These are phyloP conservation scores for Atalantia buxifolia DNA, from an alignment of 345 rosid genomes.

Conservation along the genomic window DNA sequence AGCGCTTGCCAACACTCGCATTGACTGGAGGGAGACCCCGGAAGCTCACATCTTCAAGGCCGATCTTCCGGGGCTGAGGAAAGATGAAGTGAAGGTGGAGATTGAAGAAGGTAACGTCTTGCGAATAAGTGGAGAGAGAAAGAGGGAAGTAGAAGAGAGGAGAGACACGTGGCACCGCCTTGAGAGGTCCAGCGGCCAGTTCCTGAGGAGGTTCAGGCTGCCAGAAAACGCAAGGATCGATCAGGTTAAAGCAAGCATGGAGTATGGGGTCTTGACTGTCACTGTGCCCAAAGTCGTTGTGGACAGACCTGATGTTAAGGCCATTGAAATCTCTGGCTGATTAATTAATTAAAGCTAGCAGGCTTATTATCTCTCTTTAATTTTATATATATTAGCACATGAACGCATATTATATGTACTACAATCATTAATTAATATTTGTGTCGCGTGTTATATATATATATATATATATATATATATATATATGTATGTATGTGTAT, in stretches of 20 bases:
- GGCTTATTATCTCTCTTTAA: background rate
- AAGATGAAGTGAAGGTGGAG: conserved; percentile 41
- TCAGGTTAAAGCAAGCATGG: conserved; percentile 35
- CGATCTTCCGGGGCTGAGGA: conserved; percentile 38
- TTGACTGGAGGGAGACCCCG: conserved; percentile 43
- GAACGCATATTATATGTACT: too few species aligned
- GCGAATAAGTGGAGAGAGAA: conserved; percentile 37
- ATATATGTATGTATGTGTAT: too few species aligned
- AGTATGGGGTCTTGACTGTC: conserved; percentile 38
- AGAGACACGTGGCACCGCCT: conserved; percentile 36
- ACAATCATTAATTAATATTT: too few species aligned
- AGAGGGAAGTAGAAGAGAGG: conserved; percentile 33
- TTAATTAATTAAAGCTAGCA: background rate
- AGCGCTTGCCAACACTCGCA: conserved; percentile 15
- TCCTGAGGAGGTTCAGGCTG: conserved; percentile 41
- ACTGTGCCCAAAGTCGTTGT: conserved; percentile 27
- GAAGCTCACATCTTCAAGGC: conserved; percentile 43
- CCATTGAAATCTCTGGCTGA: conserved; percentile 25
- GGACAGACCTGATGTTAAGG: conserved; percentile 23
- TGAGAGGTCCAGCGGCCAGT: conserved; percentile 32
- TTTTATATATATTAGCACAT: too few species aligned
- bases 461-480: too few species aligned
- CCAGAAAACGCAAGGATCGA: conserved; percentile 37
- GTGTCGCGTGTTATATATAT: background rate
- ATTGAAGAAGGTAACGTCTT: conserved; percentile 33